These are phyloP conservation scores for Pleurotus ostreatus DNA, from an alignment of 768 basidiomycete genomes.

Conservation along the genomic window DNA sequence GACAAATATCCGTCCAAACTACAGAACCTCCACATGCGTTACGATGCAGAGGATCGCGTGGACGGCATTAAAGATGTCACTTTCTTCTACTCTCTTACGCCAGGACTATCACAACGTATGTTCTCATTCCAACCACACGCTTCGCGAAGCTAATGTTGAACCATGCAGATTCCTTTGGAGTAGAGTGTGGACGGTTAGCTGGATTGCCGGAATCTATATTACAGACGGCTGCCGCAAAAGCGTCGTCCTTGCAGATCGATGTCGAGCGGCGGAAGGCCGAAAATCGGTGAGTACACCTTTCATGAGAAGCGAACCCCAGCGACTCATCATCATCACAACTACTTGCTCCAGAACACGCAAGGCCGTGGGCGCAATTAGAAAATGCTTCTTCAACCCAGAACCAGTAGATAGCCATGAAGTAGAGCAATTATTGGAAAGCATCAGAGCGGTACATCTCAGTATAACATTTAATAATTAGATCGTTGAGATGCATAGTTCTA, in stretches of 20 bases:
- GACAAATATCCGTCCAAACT: conserved; percentile 55
- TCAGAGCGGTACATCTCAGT: background rate
- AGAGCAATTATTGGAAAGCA: background rate
- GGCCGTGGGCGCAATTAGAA: background rate
- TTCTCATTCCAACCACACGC: background rate
- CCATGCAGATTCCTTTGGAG: conserved; percentile 72
- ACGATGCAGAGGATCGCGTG: conserved; percentile 60
- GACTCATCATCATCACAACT: background rate
- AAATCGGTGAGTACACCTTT: conserved; percentile 39
- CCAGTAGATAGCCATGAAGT: background rate
- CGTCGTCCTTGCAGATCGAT: conserved; percentile 49
- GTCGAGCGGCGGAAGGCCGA: conserved; percentile 45
- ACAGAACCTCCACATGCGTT: conserved; percentile 86
- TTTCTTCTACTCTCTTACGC: conserved; percentile 76
- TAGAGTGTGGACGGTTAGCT: conserved; percentile 89
- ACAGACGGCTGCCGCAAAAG: conserved; percentile 49
- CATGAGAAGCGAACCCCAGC: too few species aligned
- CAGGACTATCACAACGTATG: conserved; percentile 63
- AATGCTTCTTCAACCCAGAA: background rate
- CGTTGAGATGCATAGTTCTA: conserved; percentile 10
- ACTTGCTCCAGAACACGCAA: conserved; percentile 8
- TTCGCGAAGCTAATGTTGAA: background rate
- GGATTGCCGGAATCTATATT: conserved; percentile 74
- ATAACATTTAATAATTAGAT: background rate
- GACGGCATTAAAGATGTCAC: conserved; percentile 78